phyloP scores from a whole-genome alignment of 768 basidiomycete genomes.

The Mycena alexandri region DNA sequence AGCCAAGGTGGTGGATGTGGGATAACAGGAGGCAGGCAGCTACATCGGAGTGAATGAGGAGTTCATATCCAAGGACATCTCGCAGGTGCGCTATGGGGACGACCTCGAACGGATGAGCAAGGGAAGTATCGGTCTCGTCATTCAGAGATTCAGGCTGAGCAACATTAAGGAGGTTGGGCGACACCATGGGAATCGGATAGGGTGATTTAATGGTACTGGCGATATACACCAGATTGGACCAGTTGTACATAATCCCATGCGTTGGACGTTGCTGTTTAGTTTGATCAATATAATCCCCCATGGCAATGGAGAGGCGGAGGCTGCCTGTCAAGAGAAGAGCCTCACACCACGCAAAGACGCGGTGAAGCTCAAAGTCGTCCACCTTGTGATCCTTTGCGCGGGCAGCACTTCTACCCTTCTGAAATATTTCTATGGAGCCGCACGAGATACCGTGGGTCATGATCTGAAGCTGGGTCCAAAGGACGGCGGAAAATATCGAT shows the following conservation, averaged over 20 bases:
- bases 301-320: conserved; percentile 57
- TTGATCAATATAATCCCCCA: conserved; percentile 68
- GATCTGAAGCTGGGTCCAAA: conserved; percentile 78
- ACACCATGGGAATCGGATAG: conserved; percentile 42
- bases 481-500: conserved; percentile 66
- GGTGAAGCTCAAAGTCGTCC: conserved; percentile 74
- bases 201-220: conserved; percentile 68
- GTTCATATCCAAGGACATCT: conserved; percentile 68
- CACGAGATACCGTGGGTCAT: conserved; percentile 74
- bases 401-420: conserved; percentile 46
- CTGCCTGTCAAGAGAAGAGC: conserved; percentile 58
- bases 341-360: conserved; percentile 63
- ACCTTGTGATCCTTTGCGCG: conserved; percentile 49
- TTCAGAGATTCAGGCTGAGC: conserved; percentile 44
- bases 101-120: conserved; percentile 66
- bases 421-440: conserved; percentile 71
- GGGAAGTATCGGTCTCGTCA: conserved; percentile 39
- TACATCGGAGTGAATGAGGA: conserved; percentile 67
- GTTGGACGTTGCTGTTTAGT: conserved; percentile 55
- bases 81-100: conserved; percentile 68
- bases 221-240: conserved; percentile 74
- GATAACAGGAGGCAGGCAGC: conserved; percentile 66
- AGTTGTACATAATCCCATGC: conserved; percentile 73
- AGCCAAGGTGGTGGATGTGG: conserved; percentile 72
- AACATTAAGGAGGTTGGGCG: conserved; percentile 63